Base-by-base conservation (phyloP, 2,329 filamentous ascomycete genomes). In the Talaromyces amestolkiae region DNA sequence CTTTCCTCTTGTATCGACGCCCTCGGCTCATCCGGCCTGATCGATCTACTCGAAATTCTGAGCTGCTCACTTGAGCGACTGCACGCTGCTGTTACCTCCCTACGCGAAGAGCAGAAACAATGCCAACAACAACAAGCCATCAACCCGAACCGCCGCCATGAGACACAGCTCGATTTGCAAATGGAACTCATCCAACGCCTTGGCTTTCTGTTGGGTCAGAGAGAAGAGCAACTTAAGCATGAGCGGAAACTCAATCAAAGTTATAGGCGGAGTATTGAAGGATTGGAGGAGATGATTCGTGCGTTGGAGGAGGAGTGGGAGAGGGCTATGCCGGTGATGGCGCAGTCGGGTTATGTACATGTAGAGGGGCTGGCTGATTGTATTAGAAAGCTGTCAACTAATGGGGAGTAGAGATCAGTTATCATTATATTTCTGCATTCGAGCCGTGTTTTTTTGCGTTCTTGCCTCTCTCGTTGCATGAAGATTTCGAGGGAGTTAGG, bases 241-340 rank as follows among this genome's bases (percentile, higher is more conserved):
- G 64, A 66, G 11, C 41, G 47, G 27, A 49, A 10, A 8, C 33
- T 41, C 15, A 63, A 33, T 13, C n/a, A 54, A 15, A 27, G 19
- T 3, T 59, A 54, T 54, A 62, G 15, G 22, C 27, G 45, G 17
- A 53, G 49, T 10, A 63, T 63, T 27, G 39, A 33, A 24, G 53
- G 27, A 7, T 41, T 66, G 17, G 54, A 63, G 19, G 53, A 45
- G 19, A 49, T 59, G 37, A 41, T 63, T 17, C 31, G 35, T 39
- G 15, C 10, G 19, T 31, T 66, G 37, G 53, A 58, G 45, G 19
- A 51, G 9, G 64, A 66, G 37, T 63, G 51, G 60, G 24, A 59
- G 11, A 63, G 13, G 13, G 35, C 41, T 59, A 24, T 58, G 31
- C 65, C 24, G n/a, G 87, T 56, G 91, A 72, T 0, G 19, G 15